Base-by-base conservation (phyloP, 352 stramenopile species). In the Phytophthora podocarpi region DNA sequence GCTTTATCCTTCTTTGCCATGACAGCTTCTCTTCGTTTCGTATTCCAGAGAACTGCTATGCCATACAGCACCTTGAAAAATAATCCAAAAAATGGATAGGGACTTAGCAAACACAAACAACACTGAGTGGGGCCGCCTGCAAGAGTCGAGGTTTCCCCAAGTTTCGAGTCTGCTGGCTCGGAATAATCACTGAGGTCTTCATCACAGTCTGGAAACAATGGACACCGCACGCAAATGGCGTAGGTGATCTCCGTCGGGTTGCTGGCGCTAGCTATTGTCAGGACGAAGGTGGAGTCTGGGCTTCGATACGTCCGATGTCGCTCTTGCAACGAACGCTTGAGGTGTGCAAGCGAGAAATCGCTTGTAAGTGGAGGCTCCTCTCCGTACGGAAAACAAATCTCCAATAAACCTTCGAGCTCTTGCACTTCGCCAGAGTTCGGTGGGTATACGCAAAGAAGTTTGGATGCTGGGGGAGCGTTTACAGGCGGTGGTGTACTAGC, bases 11-110 rank as follows among this genome's bases (percentile, higher is more conserved):
- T 54, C 3, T 30, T 67, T n/a, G 64, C 69, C 34, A 5, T n/a
- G 32, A 49, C n/a, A 5, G 37, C 39, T 35, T 83, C 70, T 34
- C 64, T 78, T 23, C 72, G 71, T 41, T 80, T 85, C 28, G 54
- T 67, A 51, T 89, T 80, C 79, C 85, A 94, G 18, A 92, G 76
- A 28, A 76, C 78, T 5, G 83, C 78, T 9, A 92, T 88, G 0
- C 85, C 83, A 28, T 85, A 90, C 7, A 94, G 57, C 26, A 92
- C 76, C 28, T 92, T 92, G 74, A 91, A 91, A 56, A 93, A 94
- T 15, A 94, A 51, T n/a, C 78, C 81, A 69, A 94, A 94, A 58
- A 92, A 94, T 21, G 85, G 85, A 45, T 89, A 91, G 0, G 80
- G 69, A 16, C 76, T 94, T 16, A 94, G 58, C 18, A 94, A 61